These are phyloP conservation scores for Coniochaeta pulveracea DNA, from an alignment of 2,329 filamentous ascomycete species.

Conservation along the genomic window DNA sequence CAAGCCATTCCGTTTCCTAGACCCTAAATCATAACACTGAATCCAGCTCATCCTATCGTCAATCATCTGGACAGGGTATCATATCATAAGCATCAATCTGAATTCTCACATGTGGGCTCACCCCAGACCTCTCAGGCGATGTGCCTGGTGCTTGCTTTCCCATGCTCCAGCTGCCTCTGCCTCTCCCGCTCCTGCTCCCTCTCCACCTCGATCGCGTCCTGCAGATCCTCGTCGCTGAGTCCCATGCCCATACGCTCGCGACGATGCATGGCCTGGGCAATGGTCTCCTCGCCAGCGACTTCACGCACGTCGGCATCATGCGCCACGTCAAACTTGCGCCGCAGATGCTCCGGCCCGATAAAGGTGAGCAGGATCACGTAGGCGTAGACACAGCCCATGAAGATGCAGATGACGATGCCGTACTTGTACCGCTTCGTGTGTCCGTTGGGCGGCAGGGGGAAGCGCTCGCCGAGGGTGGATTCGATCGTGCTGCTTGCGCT, in stretches of 20 bases:
- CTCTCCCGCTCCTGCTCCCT: conserved; percentile 7
- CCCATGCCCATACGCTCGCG: conserved; percentile 12
- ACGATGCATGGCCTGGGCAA: conserved; percentile 13
- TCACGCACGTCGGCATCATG: conserved; percentile 36
- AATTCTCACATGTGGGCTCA: too few species aligned
- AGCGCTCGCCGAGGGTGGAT: conserved; percentile 61
- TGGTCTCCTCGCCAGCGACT: conserved; percentile 27
- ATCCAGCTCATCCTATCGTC: too few species aligned
- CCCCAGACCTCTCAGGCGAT: too few species aligned
- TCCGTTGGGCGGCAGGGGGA: conserved; percentile 51
- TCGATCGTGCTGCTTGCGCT: conserved; percentile 66
- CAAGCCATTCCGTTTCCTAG: too few species aligned
- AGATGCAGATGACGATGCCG: conserved; percentile 78
- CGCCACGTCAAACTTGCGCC: conserved; percentile 36
- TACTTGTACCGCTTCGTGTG: conserved; percentile 54
- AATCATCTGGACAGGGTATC: too few species aligned
- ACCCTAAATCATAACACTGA: too few species aligned
- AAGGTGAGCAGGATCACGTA: conserved; percentile 52
- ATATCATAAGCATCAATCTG: too few species aligned
- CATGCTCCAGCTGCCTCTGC: too few species aligned
- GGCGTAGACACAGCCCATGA: conserved; percentile 73
- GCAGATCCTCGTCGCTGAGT: conserved; percentile 10
- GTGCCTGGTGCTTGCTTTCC: too few species aligned
- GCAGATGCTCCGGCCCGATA: conserved; percentile 45
- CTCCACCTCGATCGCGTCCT: conserved; percentile 8